Percentiles rank a stretch among this genome's conserved stretches.
These are phyloP conservation scores for Colletotrichum eleusines DNA, from an alignment of 2,329 filamentous ascomycete species.

Conservation along the genomic window DNA sequence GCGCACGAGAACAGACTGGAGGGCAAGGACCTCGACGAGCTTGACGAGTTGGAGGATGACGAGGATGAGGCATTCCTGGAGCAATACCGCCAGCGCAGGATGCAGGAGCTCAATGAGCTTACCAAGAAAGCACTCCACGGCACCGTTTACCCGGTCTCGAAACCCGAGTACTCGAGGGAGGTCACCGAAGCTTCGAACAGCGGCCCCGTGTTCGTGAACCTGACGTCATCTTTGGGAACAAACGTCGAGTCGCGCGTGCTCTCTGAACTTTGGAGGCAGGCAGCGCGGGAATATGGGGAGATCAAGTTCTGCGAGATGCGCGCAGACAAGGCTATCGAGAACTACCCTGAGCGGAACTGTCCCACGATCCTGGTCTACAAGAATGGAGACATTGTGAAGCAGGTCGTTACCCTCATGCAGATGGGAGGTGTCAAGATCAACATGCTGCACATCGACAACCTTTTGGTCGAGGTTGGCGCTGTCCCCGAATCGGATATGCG, in stretches of 20 bases:
- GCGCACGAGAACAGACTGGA: conserved; percentile 94
- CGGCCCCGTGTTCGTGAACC: conserved; percentile 78
- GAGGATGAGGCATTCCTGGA: conserved; percentile 95
- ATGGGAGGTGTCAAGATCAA: conserved; percentile 79
- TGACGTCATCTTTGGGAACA: conserved; percentile 81
- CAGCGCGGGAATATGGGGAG: conserved; percentile 88
- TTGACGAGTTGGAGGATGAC: conserved; percentile 93
- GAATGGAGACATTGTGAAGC: conserved; percentile 91
- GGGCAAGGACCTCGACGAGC: conserved; percentile 93
- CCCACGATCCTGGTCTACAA: conserved; percentile 94
- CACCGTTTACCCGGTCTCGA: conserved; percentile 92
- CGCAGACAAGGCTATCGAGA: conserved; percentile 93
- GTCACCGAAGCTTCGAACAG: conserved; percentile 90
- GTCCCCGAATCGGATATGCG: conserved; percentile 83
- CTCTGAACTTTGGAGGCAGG: conserved; percentile 85
- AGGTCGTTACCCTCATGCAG: conserved; percentile 89
- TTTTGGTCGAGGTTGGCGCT: conserved; percentile 86
- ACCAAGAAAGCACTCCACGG: conserved; percentile 85
- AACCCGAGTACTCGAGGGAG: conserved; percentile 91
- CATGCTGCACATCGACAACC: conserved; percentile 80
- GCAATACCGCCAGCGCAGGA: conserved; percentile 86
- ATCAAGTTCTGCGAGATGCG: conserved; percentile 98
- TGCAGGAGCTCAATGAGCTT: conserved; percentile 83
- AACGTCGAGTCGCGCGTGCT: conserved; percentile 89
- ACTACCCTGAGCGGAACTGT: conserved; percentile 94